Evolutionary conservation across 2,329 filamentous ascomycete genomes (phyloP).

Genomic region (Colletotrichum sp.): DNA sequence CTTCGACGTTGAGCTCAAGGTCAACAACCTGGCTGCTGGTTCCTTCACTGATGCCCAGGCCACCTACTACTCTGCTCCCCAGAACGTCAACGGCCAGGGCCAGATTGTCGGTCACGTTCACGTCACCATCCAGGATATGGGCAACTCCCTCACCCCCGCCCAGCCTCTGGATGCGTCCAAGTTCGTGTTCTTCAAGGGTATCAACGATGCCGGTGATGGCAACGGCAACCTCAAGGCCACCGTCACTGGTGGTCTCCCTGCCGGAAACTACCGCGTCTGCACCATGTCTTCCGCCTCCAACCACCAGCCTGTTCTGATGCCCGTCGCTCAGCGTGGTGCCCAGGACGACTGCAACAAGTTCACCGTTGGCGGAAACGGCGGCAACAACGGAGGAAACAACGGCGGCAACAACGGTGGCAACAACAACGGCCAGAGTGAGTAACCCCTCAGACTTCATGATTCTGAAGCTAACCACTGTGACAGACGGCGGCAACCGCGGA

Average conservation of each 20-base stretch:
- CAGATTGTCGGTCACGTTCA: conserved; percentile 65
- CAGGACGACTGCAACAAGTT: conserved; percentile 63
- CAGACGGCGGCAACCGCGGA: neutral
- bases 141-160: conserved; percentile 53
- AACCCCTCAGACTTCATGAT: no score
- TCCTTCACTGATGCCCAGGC: conserved; percentile 64
- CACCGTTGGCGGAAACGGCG: conserved; percentile 24
- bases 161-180: conserved; percentile 56
- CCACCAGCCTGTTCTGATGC: conserved; percentile 71
- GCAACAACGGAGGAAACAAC: conserved; percentile 20
- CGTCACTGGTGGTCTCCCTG: conserved; percentile 63
- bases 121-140: conserved; percentile 62
- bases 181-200: conserved; percentile 71
- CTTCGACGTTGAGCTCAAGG: conserved; percentile 60
- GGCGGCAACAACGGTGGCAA: conserved; percentile 16
- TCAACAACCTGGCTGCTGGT: conserved; percentile 60
- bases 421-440: conserved; percentile 10
- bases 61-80: conserved; percentile 67
- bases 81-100: conserved; percentile 53
- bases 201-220: conserved; percentile 65
- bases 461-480: neutral
- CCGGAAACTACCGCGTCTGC: conserved; percentile 70
- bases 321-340: conserved; percentile 69
- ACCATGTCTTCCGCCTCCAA: conserved; percentile 68
- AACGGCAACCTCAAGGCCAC: conserved; percentile 56